Evolutionary conservation across 352 stramenopile species (phyloP).

Genomic region (Phytopythium montanum): DNA sequence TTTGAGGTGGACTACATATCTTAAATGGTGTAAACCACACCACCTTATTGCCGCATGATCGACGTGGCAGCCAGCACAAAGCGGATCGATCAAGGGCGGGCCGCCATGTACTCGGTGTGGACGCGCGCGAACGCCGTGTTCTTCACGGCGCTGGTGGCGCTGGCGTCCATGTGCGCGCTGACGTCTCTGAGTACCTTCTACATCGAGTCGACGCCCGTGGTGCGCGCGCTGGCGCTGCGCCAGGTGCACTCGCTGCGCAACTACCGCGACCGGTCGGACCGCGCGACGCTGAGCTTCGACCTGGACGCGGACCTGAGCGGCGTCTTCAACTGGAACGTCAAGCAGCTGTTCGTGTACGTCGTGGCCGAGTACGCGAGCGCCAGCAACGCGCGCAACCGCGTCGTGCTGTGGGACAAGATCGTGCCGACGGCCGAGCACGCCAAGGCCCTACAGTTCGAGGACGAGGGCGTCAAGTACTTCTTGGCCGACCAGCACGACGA

Average conservation of each 20-base stretch:
- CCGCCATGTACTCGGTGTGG: constrained; percentile 82
- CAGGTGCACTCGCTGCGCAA: constrained; percentile 78
- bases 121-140: constrained; percentile 82
- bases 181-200: constrained; percentile 71
- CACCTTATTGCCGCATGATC: too few relatives aligned
- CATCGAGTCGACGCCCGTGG: constrained; percentile 52
- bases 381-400: constrained; percentile 66
- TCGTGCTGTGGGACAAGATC: constrained; percentile 88
- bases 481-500: constrained; percentile 75
- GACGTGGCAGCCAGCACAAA: too few relatives aligned
- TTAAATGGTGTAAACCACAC: too few relatives aligned
- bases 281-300: constrained; percentile 80
- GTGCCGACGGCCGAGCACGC: constrained; percentile 61
- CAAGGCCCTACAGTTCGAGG: constrained; percentile 35
- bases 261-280: constrained; percentile 77
- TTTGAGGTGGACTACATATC: too few relatives aligned
- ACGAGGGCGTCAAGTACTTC: constrained; percentile 84
- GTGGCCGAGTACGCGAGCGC: constrained; percentile 72
- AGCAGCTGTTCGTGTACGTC: constrained; percentile 89
- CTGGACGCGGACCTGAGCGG: constrained; percentile 83
- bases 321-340: constrained; percentile 91
- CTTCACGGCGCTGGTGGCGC: constrained; percentile 73
- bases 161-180: constrained; percentile 70
- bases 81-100: constrained; percentile 2
- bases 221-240: constrained; percentile 57